These are phyloP conservation scores for Penicillium oxalicum DNA, from an alignment of 2,329 filamentous ascomycete species.

Conservation along the genomic window DNA sequence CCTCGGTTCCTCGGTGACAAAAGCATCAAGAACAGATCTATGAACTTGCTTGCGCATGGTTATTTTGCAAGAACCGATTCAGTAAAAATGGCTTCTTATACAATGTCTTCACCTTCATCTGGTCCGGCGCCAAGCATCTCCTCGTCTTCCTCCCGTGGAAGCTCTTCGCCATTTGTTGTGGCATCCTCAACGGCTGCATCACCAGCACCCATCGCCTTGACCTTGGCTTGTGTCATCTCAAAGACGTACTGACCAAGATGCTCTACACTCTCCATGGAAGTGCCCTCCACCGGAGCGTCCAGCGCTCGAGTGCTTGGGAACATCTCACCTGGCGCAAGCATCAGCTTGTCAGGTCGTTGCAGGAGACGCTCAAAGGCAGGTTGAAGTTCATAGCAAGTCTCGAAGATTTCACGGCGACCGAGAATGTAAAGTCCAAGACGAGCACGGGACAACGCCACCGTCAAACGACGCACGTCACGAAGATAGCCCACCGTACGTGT, in stretches of 20 bases:
- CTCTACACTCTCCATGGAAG: slow-evolving; percentile 82
- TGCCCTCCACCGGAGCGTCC: slow-evolving; percentile 47
- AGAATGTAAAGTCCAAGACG: slow-evolving; percentile 88
- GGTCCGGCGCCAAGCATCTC: slow-evolving; percentile 31
- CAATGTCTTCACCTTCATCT: slow-evolving; percentile 32
- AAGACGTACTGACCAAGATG: slow-evolving; percentile 94
- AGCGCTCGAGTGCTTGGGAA: slow-evolving; percentile 60
- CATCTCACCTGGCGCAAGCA: slow-evolving; percentile 78
- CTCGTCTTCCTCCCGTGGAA: slow-evolving; percentile 30
- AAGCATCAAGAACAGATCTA: too few relatives aligned
- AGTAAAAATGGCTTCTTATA: slow-evolving; percentile 17
- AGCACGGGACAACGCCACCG: slow-evolving; percentile 88
- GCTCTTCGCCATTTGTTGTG: slow-evolving; percentile 26
- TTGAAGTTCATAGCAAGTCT: slow-evolving; percentile 78
- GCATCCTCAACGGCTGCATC: slow-evolving; percentile 33
- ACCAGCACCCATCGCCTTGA: slow-evolving; percentile 51
- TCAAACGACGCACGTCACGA: slow-evolving; percentile 85
- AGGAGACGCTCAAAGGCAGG: slow-evolving; percentile 78
- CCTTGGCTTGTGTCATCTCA: slow-evolving; percentile 80
- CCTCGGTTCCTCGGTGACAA: too few relatives aligned
- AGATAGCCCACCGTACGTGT: slow-evolving; percentile 88
- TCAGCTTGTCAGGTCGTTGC: slow-evolving; percentile 71
- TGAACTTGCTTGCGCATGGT: background rate
- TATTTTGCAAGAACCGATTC: too few relatives aligned
- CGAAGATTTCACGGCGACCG: slow-evolving; percentile 81